These are phyloP conservation scores for Trichoderma sp. DNA, from an alignment of 2,329 filamentous ascomycete species.

Conservation along the genomic window DNA sequence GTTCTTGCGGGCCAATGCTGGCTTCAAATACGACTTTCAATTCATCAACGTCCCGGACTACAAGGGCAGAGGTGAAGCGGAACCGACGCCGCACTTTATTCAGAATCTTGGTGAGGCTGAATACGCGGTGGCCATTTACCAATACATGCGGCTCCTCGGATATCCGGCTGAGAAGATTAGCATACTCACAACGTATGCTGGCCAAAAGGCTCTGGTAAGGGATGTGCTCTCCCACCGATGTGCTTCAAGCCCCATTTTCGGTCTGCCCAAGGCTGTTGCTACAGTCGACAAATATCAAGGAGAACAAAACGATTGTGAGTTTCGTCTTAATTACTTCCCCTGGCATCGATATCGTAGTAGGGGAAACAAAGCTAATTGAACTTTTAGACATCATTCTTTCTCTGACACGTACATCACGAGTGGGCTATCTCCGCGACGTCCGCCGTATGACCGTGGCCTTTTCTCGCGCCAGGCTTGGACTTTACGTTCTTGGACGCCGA, in stretches of 20 bases:
- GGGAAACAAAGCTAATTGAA: constrained; percentile 30
- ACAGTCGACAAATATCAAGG: constrained; percentile 99
- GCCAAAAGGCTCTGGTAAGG: constrained; percentile 82
- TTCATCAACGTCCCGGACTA: constrained; percentile 96
- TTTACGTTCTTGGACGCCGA: constrained; percentile 88
- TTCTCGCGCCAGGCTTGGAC: constrained; percentile 84
- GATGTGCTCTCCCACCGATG: constrained; percentile 87
- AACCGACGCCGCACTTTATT: constrained; percentile 91
- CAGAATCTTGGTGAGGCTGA: constrained; percentile 97
- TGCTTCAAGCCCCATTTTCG: constrained; percentile 80
- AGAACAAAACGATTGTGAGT: constrained; percentile 97
- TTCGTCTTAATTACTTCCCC: too few species aligned
- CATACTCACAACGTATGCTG: constrained; percentile 91
- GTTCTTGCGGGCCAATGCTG: constrained; percentile 82
- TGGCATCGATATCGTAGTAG: too few species aligned
- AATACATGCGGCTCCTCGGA: constrained; percentile 95
- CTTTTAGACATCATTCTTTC: constrained; percentile 83
- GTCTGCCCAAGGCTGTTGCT: constrained; percentile 82
- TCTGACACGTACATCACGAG: constrained; percentile 81
- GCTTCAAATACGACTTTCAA: constrained; percentile 92
- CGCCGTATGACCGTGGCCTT: constrained; percentile 92
- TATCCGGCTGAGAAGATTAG: constrained; percentile 83
- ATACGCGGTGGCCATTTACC: constrained; percentile 91
- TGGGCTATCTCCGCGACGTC: constrained; percentile 91
- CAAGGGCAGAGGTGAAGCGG: constrained; percentile 83